phyloP scores from a whole-genome alignment of 352 stramenopile genomes.

The Salisapilia sapeloensis region DNA sequence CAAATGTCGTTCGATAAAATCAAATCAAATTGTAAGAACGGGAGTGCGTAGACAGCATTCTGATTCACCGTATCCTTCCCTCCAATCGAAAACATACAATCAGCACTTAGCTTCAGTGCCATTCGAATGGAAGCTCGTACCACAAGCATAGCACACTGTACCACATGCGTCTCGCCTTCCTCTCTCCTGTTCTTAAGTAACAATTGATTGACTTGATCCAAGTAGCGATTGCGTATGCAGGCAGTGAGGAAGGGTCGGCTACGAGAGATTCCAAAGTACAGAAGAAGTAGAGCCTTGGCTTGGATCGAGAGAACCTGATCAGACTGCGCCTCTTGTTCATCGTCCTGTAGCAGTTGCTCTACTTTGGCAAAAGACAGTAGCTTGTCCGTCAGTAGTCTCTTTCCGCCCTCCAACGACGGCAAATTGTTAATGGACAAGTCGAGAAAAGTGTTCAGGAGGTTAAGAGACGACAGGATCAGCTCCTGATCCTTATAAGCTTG shows the following conservation, averaged over 20 bases:
- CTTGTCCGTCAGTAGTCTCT: not conserved
- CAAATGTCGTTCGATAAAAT: constrained; percentile 32
- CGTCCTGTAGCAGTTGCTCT: constrained; percentile 12
- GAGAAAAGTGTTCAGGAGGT: constrained; percentile 42
- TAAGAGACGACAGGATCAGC: constrained; percentile 32
- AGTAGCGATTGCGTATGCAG: constrained; percentile 15
- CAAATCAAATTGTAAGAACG: constrained; percentile 29
- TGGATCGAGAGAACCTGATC: constrained; percentile 16
- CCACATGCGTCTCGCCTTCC: too few relatives aligned
- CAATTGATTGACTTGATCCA: constrained; percentile 15
- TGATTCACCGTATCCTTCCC: constrained; percentile 9
- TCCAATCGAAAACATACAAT: constrained; percentile 28
- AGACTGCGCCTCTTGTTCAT: constrained; percentile 5
- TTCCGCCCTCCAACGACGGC: not conserved
- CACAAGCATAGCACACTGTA: constrained; percentile 42
- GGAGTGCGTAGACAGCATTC: constrained; percentile 14
- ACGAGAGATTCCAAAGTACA: constrained; percentile 33
- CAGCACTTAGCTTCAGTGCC: constrained; percentile 40
- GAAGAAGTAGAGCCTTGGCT: constrained; percentile 44
- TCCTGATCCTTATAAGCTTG: constrained; percentile 3
- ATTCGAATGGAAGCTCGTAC: constrained; percentile 35
- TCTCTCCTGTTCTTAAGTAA: constrained; percentile 2
- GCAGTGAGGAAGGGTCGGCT: constrained; percentile 17
- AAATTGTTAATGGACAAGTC: constrained; percentile 3
- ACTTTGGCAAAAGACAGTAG: not conserved